These are phyloP conservation scores for Triadica sebifera DNA, from an alignment of 345 rosid genomes.

Conservation along the genomic window DNA sequence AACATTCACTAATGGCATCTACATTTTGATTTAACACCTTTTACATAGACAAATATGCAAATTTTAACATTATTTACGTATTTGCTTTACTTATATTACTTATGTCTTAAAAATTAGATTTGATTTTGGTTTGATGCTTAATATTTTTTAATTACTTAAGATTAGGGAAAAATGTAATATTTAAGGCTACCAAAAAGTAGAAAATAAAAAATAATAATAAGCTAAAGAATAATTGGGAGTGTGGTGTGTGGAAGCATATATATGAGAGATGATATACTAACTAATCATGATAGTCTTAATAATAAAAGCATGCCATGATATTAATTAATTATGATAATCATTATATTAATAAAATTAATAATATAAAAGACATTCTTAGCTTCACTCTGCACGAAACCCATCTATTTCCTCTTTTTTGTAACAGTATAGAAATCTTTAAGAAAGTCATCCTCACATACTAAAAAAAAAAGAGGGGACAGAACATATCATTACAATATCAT, in stretches of 20 bases:
- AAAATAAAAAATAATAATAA: too few relatives aligned
- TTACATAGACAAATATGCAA: too few relatives aligned
- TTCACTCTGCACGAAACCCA: conserved; percentile 15
- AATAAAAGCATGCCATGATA: background rate
- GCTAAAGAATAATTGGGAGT: too few relatives aligned
- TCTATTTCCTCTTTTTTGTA: background rate
- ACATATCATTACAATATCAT: conserved; percentile 35
- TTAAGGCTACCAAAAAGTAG: too few relatives aligned
- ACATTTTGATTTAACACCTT: too few relatives aligned
- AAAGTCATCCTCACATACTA: conserved; percentile 14
- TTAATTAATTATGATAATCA: conserved; percentile 20
- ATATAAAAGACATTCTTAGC: conserved; percentile 10
- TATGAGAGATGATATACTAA: background rate
- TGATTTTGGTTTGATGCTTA: too few relatives aligned
- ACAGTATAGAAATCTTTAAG: conserved; percentile 13
- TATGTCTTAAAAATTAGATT: too few relatives aligned
- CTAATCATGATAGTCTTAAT: conserved; percentile 10
- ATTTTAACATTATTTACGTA: too few relatives aligned
- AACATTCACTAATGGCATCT: too few relatives aligned
- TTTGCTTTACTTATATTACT: too few relatives aligned
- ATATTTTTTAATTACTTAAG: too few relatives aligned
- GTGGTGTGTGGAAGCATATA: background rate
- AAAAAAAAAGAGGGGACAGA: conserved; percentile 34
- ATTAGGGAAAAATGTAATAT: too few relatives aligned
- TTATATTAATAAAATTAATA: conserved; percentile 9